Base-by-base conservation (phyloP, 2,329 filamentous ascomycete genomes). In the Knufia fluminis region DNA sequence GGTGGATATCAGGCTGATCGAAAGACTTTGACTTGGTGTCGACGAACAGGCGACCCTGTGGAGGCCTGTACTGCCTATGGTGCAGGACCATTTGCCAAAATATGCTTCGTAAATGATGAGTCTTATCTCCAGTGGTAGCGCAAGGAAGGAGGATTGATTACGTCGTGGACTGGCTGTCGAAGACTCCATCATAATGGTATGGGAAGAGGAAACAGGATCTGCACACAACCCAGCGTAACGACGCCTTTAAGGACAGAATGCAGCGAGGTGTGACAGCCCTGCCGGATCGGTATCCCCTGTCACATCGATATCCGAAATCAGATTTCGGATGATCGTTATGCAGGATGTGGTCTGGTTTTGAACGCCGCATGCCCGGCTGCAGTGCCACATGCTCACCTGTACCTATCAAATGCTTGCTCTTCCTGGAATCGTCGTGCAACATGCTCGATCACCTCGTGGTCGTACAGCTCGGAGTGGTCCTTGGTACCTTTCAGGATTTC, bases 401-500 rank as follows among this genome's bases (percentile, higher is more conserved):
- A 78, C 51, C 68, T 64, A 43, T 72, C 68, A 58, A 71, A 77
- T 36, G 69, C 68, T 48, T 75, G 76, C 39, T 88, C 84, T 63
- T 94, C 86, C 48, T 71, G 71, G 61, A 83, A 73, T 57, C 82
- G 78, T 55, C 71, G 70, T 61, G 84, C 78, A 1, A 96, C 85
- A 51, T 75, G 72, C 49, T 78, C 73, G 44, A 94, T 69, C 0
- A 83, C 80, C 24, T 79, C 77, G 14, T 67, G 62, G 59, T 83
- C 80, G 62, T 96, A 98, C 22, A 96, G 54, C 1, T 91, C 83
- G 56, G 86, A 83, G 0, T 79, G 71, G 7, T 63, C 67, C 68
- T 82, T 85, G 1, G 75, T 77, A 0, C 79, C 85, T 59, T 79
- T 82, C 39, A 97, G 71, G 1, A 97, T 75, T 61, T 87, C 74